Conservation (phyloP, 148 eudicot species). For the Heliosperma pusillum region DNA sequence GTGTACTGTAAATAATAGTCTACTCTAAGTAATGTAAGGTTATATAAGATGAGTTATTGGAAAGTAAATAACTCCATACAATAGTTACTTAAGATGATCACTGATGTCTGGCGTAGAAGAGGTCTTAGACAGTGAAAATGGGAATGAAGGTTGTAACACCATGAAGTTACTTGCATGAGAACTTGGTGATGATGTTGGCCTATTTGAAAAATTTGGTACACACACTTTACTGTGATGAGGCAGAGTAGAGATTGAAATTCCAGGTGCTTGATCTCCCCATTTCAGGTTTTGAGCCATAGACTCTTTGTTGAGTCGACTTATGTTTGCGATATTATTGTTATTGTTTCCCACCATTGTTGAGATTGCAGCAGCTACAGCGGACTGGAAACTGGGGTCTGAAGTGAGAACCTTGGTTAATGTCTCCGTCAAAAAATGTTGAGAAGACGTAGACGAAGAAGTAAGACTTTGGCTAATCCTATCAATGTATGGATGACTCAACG, state of each 20-base stretch:
- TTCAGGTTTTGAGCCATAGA: conserved; percentile 12
- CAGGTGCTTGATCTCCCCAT: conserved; percentile 20
- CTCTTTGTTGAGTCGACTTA: conserved; percentile 2
- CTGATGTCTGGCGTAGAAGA: conserved; percentile 25
- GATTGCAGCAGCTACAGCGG: conserved; percentile 66
- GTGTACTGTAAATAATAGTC: background rate
- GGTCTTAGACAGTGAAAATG: conserved; percentile 35
- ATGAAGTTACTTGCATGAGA: conserved; percentile 28
- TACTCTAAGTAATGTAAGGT: background rate
- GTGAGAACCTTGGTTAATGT: conserved; percentile 67
- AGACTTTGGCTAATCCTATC: conserved; percentile 31
- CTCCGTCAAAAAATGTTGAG: conserved; percentile 58
- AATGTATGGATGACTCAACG: conserved; percentile 19
- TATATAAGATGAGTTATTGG: background rate
- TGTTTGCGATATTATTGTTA: conserved; percentile 7
- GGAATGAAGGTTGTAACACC: conserved; percentile 30
- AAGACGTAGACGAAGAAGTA: conserved; percentile 29
- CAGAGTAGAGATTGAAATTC: conserved; percentile 13
- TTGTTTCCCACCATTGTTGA: conserved; percentile 54
- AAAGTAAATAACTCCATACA: background rate
- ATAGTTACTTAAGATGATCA: conserved; percentile 19
- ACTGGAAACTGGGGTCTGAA: conserved; percentile 65
- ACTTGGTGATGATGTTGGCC: conserved; percentile 19
- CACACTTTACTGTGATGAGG: conserved; percentile 9
- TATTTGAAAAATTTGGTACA: conserved; percentile 24